These are phyloP conservation scores for Auriculariales sp. DNA, from an alignment of 768 basidiomycete genomes.

Conservation along the genomic window DNA sequence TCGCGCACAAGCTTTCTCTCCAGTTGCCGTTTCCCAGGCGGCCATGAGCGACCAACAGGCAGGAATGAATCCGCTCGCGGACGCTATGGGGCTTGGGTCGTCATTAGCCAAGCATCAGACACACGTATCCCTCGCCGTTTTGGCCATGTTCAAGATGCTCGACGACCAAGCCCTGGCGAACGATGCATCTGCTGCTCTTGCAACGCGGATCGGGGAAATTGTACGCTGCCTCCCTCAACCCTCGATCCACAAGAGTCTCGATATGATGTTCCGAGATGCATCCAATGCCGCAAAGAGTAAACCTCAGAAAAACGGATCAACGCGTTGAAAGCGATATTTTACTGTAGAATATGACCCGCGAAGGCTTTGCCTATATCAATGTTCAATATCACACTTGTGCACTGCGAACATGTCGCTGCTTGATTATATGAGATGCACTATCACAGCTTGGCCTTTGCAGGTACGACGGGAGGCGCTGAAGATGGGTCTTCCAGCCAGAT, in stretches of 20 bases:
- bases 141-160: conserved; percentile 79
- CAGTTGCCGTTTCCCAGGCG: conserved; percentile 42
- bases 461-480: too few species aligned
- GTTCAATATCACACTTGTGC: too few species aligned
- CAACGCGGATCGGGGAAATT: conserved; percentile 73
- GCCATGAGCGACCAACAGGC: too few species aligned
- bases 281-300: too few species aligned
- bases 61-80: conserved; percentile 54
- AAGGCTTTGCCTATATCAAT: too few species aligned
- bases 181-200: conserved; percentile 26
- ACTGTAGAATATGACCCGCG: too few species aligned
- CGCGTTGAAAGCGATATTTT: too few species aligned
- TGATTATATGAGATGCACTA: too few species aligned
- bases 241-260: conserved; percentile 79
- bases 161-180: conserved; percentile 48
- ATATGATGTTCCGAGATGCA: conserved; percentile 94
- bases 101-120: conserved; percentile 83
- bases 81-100: conserved; percentile 58
- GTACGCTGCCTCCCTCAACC: conserved; percentile 79
- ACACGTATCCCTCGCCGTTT: conserved; percentile 82
- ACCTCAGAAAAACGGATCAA: too few species aligned
- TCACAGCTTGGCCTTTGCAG: too few species aligned
- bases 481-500: conserved; percentile 69
- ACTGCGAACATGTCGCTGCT: too few species aligned
- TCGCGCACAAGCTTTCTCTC: conserved; percentile 57